Percentiles rank a stretch among this genome's conserved stretches.
These are phyloP conservation scores for Cryptococcus maquisensis DNA, from an alignment of 1,284 basidiomycete species.

Conservation along the genomic window DNA sequence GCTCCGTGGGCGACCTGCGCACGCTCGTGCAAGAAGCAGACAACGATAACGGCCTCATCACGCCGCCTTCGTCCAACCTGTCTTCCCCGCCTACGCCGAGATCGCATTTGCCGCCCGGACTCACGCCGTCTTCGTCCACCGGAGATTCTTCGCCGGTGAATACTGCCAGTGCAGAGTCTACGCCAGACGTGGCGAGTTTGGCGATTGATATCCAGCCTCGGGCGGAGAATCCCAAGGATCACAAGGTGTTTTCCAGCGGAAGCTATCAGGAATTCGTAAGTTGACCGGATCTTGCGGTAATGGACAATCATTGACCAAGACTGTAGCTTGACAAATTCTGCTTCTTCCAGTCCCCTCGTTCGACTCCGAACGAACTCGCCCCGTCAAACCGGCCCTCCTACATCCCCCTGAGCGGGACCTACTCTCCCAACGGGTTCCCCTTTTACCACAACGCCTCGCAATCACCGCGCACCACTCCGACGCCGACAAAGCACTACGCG, in stretches of 20 bases:
- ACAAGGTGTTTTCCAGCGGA: conserved; percentile 24
- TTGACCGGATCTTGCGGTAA: conserved; percentile 1
- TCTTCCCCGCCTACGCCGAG: conserved; percentile 43
- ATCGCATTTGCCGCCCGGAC: conserved; percentile 10
- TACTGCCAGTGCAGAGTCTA: conserved; percentile 24
- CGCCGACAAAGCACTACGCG: conserved; percentile 23
- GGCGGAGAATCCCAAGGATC: conserved; percentile 16
- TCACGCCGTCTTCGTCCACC: conserved; percentile 34
- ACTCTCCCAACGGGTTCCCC: conserved; percentile 32
- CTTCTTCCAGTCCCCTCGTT: conserved; percentile 43
- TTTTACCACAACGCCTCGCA: conserved; percentile 24
- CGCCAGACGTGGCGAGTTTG: conserved; percentile 23
- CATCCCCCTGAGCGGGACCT: conserved; percentile 21
- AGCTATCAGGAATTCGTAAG: conserved; percentile 47
- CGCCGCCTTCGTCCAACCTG: conserved; percentile 43
- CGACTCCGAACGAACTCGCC: conserved; percentile 24
- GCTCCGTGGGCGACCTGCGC: conserved; percentile 35
- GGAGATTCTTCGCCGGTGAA: conserved; percentile 42
- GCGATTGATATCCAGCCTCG: conserved; percentile 20
- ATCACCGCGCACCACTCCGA: conserved; percentile 22
- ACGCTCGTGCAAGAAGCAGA: conserved; percentile 13
- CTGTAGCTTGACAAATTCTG: conserved; percentile 46
- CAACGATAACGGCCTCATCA: conserved; percentile 29
- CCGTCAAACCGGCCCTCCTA: conserved; percentile 18
- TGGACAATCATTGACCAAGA: background rate